Conservation (phyloP, 2,329 filamentous ascomycete genomes). For the Helminthosporium solani region DNA sequence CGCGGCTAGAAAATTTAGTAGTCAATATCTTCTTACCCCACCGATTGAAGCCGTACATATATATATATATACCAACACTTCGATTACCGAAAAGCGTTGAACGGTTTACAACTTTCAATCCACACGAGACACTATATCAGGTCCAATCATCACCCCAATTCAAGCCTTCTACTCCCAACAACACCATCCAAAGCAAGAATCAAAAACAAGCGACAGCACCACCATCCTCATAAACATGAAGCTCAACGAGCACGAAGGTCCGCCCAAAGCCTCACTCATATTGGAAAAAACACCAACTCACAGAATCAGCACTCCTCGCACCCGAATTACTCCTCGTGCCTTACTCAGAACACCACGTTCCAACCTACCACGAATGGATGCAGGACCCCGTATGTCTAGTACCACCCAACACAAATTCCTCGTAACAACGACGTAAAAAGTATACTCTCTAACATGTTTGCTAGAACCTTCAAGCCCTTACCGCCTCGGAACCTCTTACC, state of each 20-base stretch:
- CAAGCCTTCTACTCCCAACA: too few species aligned
- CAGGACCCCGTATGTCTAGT: constrained; percentile 62
- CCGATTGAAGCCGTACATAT: too few species aligned
- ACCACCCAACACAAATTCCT: background rate
- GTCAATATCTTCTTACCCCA: too few species aligned
- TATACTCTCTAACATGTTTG: background rate
- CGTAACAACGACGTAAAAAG: too few species aligned
- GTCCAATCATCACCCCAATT: too few species aligned
- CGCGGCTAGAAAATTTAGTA: too few species aligned
- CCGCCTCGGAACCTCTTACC: constrained; percentile 81
- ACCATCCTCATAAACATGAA: constrained; percentile 41
- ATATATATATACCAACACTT: too few species aligned
- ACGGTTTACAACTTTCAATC: too few species aligned
- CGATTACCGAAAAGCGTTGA: too few species aligned
- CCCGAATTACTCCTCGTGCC: constrained; percentile 73
- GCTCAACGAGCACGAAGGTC: constrained; percentile 46
- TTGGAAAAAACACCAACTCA: background rate
- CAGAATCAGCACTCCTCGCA: constrained; percentile 63
- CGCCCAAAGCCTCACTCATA: background rate
- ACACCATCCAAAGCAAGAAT: too few species aligned
- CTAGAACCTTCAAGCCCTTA: constrained; percentile 71
- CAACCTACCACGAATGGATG: constrained; percentile 89
- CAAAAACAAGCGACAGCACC: too few species aligned
- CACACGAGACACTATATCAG: too few species aligned
- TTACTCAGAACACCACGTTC: constrained; percentile 79